Evolutionary conservation across 2,329 filamentous ascomycete genomes (phyloP).

Genomic region (Tolypocladium paradoxum): DNA sequence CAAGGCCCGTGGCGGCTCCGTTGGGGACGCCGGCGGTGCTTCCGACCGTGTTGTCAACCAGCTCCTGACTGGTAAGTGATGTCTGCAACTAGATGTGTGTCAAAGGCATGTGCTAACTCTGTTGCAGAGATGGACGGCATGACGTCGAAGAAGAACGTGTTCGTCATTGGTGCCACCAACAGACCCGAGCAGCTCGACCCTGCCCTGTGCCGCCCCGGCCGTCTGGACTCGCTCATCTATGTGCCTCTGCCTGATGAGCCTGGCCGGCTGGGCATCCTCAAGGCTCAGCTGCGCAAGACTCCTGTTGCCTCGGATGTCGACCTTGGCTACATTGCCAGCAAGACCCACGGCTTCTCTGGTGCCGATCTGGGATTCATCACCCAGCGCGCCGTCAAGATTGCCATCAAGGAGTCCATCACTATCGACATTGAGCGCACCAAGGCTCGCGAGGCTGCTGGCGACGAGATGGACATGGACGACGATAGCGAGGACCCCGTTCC

Average conservation of each 20-base stretch:
- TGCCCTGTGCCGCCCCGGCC: constrained; percentile 92
- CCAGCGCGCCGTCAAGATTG: constrained; percentile 96
- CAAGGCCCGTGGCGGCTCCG: constrained; percentile 95
- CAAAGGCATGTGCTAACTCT: constrained; percentile 28
- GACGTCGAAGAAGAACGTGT: constrained; percentile 99
- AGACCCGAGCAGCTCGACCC: constrained; percentile 97
- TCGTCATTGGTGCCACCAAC: constrained; percentile 98
- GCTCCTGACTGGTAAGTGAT: constrained; percentile 76
- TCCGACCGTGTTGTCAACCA: constrained; percentile 99
- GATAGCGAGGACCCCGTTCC: constrained; percentile 87
- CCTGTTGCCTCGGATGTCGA: constrained; percentile 83
- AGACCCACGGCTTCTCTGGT: constrained; percentile 98
- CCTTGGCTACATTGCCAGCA: constrained; percentile 82
- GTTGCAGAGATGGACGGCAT: constrained; percentile 89
- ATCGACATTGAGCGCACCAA: constrained; percentile 82
- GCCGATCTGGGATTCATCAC: constrained; percentile 98
- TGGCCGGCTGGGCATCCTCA: constrained; percentile 81
- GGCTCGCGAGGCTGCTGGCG: constrained; percentile 75
- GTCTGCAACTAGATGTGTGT: not conserved
- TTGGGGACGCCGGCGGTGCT: constrained; percentile 92
- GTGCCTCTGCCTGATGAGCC: constrained; percentile 90
- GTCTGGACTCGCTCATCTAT: constrained; percentile 97
- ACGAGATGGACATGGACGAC: constrained; percentile 60
- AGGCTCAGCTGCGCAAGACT: constrained; percentile 96
- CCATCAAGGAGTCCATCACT: constrained; percentile 93